Evolutionary conservation across 1,284 basidiomycete species (phyloP).

Genomic region (Cutaneotrichosporon cutaneum): DNA sequence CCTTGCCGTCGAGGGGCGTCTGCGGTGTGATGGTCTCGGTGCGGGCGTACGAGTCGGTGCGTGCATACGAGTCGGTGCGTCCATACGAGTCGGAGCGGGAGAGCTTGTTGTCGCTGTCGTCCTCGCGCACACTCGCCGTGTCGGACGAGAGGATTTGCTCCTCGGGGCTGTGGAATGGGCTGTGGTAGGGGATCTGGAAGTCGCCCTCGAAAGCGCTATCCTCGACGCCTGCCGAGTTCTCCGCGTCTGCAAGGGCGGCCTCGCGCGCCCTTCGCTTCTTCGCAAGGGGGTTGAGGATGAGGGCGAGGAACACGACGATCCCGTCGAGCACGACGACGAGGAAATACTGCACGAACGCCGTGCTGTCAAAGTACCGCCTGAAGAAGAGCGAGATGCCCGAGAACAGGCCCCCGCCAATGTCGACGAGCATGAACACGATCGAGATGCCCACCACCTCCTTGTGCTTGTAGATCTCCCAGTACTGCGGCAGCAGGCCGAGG

Average conservation of each 20-base stretch:
- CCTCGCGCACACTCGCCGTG: not conserved
- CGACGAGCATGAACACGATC: constrained; percentile 67
- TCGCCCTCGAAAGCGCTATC: too few species aligned
- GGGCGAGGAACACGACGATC: constrained; percentile 60
- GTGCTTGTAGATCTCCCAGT: constrained; percentile 66
- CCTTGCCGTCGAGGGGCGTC: not conserved
- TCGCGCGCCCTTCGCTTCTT: constrained; percentile 34
- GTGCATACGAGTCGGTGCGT: not conserved
- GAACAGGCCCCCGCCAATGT: constrained; percentile 71
- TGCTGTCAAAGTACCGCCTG: constrained; percentile 63
- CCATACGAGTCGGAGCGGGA: not conserved
- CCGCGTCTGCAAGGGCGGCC: constrained; percentile 11
- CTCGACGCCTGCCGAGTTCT: not conserved
- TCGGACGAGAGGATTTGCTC: not conserved
- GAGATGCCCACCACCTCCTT: constrained; percentile 73
- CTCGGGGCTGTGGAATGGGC: not conserved
- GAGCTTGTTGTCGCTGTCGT: not conserved
- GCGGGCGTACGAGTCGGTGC: not conserved
- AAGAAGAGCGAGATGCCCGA: constrained; percentile 67
- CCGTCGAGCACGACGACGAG: constrained; percentile 61
- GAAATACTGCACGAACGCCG: constrained; percentile 60
- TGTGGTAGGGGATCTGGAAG: too few species aligned
- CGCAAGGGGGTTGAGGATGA: constrained; percentile 63
- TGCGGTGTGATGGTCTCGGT: not conserved
- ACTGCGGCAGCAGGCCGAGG: constrained; percentile 63